phyloP scores from a whole-genome alignment of 257 asterid genomes.

The Linderniella brevidens region DNA sequence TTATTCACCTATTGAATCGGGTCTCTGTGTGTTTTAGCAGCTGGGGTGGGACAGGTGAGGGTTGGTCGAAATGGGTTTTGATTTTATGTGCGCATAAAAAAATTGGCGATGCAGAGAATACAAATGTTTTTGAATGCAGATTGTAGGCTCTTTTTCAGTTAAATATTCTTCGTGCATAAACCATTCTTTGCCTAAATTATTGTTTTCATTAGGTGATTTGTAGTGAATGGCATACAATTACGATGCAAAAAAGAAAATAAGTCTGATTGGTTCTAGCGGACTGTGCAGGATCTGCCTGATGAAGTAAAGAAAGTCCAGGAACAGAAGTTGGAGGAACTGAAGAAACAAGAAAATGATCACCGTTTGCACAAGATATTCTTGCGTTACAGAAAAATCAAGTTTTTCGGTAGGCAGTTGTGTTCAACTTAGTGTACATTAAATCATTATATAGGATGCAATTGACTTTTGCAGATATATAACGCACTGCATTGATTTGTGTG shows the following conservation, averaged over 20 bases:
- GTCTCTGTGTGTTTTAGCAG: not conserved
- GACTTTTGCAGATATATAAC: not conserved
- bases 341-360: conserved; percentile 65
- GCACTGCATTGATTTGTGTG: conserved; percentile 8
- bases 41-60: not conserved
- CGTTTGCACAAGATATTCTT: conserved; percentile 56
- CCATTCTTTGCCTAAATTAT: not conserved
- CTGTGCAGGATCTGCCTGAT: conserved; percentile 53
- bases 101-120: no score
- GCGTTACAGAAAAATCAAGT: conserved; percentile 58
- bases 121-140: not conserved
- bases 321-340: conserved; percentile 73
- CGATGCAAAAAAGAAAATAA: not conserved
- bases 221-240: not conserved
- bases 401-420: conserved; percentile 44
- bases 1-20: not conserved
- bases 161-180: not conserved
- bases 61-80: not conserved
- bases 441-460: not conserved
- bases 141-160: not conserved
- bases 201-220: not conserved
- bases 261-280: not conserved
- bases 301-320: conserved; percentile 60
- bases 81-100: not conserved
- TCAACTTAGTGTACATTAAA: not conserved